These are phyloP conservation scores for Spinellus fusiger DNA, from an alignment of 192 early-diverging fungal genomes.

Conservation along the genomic window DNA sequence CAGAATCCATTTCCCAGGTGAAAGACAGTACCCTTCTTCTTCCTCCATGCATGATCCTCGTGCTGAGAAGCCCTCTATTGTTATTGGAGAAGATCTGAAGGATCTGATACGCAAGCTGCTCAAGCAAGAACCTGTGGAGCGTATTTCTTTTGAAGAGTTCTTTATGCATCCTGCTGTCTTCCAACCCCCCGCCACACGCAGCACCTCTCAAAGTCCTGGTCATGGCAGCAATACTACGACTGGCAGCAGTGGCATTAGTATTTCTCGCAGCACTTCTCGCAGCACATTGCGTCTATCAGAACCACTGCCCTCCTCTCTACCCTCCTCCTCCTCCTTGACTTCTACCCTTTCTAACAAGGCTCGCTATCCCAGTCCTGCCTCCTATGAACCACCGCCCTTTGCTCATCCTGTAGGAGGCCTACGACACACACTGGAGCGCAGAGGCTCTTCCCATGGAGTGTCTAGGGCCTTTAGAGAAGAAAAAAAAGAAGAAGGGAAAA, in stretches of 20 bases:
- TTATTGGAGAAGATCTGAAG: constrained; percentile 62
- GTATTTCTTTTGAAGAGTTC: constrained; percentile 93
- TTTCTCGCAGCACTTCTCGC: no score
- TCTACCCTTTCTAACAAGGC: background rate
- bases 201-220: constrained; percentile 25
- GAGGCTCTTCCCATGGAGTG: background rate
- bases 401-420: background rate
- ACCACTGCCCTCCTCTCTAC: no score
- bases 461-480: background rate
- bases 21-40: constrained; percentile 13
- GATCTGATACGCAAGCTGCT: constrained; percentile 79
- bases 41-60: background rate
- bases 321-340: no score
- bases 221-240: constrained; percentile 13
- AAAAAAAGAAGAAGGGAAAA: background rate
- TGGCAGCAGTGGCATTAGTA: no score
- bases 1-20: constrained; percentile 83
- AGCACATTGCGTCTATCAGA: no score
- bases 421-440: background rate
- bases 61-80: background rate
- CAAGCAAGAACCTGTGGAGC: constrained; percentile 79
- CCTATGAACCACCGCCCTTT: constrained; percentile 18
- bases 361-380: background rate
- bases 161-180: constrained; percentile 75
- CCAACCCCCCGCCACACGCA: no score